Evolutionary conservation across 2,329 filamentous ascomycete species (phyloP).

Genomic region (Plenodomus lindquistii): DNA sequence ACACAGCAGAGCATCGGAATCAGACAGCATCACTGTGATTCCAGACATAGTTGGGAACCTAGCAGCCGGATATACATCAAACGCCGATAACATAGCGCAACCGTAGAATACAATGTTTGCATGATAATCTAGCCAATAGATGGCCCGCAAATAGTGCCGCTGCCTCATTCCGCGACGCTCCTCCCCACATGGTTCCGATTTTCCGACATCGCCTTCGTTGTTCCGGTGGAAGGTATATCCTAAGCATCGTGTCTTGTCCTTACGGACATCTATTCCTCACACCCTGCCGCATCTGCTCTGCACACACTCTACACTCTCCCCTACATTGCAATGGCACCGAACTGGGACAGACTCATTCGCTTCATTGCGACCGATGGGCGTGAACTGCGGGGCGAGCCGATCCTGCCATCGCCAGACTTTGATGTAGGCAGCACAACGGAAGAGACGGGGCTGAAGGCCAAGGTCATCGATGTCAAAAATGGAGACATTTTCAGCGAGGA

Average conservation of each 20-base stretch:
- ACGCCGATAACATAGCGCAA: background rate
- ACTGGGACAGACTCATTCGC: slow-evolving; percentile 60
- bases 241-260: background rate
- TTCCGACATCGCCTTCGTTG: slow-evolving; percentile 16
- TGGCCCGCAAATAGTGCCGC: background rate
- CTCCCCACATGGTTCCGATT: slow-evolving; percentile 19
- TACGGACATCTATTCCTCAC: background rate
- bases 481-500: slow-evolving; percentile 55
- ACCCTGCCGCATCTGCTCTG: background rate
- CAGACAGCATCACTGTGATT: too few species aligned
- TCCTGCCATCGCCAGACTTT: slow-evolving; percentile 50
- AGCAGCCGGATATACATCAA: background rate
- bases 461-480: slow-evolving; percentile 53
- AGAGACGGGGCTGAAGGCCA: slow-evolving; percentile 55
- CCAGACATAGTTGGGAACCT: too few species aligned
- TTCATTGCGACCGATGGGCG: slow-evolving; percentile 58
- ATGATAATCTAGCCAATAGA: background rate
- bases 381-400: slow-evolving; percentile 57
- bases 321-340: slow-evolving; percentile 23
- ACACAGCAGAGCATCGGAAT: too few species aligned
- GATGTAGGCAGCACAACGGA: slow-evolving; percentile 56
- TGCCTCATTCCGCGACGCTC: background rate
- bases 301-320: background rate
- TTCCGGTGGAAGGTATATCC: slow-evolving; percentile 26
- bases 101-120: background rate